Conservation (phyloP, 1,139 yeast genomes). For the Magnusiomyces suaveolens region DNA sequence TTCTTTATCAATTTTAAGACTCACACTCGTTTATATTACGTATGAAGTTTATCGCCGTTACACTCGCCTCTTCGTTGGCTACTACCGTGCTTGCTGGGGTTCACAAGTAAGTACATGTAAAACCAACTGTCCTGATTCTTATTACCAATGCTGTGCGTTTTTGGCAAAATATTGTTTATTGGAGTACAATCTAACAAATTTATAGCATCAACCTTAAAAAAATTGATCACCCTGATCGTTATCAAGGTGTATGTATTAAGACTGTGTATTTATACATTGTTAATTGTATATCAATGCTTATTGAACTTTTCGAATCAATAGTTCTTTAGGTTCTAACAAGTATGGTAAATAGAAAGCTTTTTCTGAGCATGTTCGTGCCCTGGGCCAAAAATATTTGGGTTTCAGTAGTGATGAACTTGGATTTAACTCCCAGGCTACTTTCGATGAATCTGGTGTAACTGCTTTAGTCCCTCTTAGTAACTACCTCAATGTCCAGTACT, state of each 20-base stretch:
- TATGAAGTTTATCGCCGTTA: slow-evolving; percentile 22
- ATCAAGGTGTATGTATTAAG: slow-evolving; percentile 5
- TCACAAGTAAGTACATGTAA: slow-evolving; percentile 27
- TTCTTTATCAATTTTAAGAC: not conserved
- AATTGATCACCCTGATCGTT: not conserved
- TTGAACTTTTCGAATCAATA: not conserved
- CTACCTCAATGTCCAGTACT: slow-evolving; percentile 91
- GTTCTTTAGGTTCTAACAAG: not conserved
- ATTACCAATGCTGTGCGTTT: slow-evolving; percentile 1
- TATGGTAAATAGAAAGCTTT: slow-evolving; percentile 30
- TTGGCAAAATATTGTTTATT: not conserved
- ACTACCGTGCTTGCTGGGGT: slow-evolving; percentile 42
- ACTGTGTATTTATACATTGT: not conserved
- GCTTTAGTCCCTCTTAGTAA: slow-evolving; percentile 79
- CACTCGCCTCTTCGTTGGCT: slow-evolving; percentile 46
- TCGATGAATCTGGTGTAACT: slow-evolving; percentile 30
- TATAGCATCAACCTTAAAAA: slow-evolving; percentile 5
- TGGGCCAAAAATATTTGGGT: slow-evolving; percentile 63
- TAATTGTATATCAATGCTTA: not conserved
- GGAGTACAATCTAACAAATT: not conserved
- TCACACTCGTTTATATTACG: not conserved
- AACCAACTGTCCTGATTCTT: slow-evolving; percentile 4
- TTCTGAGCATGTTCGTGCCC: slow-evolving; percentile 54
- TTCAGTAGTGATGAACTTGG: slow-evolving; percentile 37
- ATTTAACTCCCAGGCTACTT: slow-evolving; percentile 30